Conservation (phyloP, 1,284 basidiomycete genomes). For the Puccinia triticina region DNA sequence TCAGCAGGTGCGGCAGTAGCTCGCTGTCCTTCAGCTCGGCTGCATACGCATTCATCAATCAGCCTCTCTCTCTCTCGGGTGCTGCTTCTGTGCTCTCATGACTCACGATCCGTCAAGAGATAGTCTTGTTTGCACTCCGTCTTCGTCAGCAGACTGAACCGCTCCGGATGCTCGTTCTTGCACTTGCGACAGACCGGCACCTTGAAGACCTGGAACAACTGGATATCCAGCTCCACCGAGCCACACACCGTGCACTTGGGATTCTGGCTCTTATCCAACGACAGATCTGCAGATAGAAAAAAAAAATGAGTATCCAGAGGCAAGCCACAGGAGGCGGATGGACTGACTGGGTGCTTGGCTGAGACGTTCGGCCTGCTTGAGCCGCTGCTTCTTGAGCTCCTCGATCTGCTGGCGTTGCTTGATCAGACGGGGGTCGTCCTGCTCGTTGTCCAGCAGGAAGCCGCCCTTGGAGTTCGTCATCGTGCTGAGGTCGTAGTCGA, state of each 20-base stretch:
- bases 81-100: not conserved
- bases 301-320: not conserved
- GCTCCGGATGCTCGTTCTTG: slow-evolving; percentile 83
- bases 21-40: slow-evolving; percentile 92
- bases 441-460: slow-evolving; percentile 79
- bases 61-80: too few species aligned
- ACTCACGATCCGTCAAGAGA: slow-evolving; percentile 65
- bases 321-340: not conserved
- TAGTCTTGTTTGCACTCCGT: slow-evolving; percentile 89
- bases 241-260: slow-evolving; percentile 81
- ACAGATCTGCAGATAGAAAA: slow-evolving; percentile 7
- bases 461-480: slow-evolving; percentile 77
- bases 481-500: slow-evolving; percentile 48
- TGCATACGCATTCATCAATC: slow-evolving; percentile 58
- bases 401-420: slow-evolving; percentile 56
- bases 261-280: slow-evolving; percentile 65
- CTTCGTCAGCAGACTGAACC: slow-evolving; percentile 93
- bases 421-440: slow-evolving; percentile 57
- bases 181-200: slow-evolving; percentile 85
- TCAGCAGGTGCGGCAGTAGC: slow-evolving; percentile 86
- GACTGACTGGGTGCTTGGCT: slow-evolving; percentile 1
- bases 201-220: slow-evolving; percentile 76
- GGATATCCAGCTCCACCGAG: slow-evolving; percentile 80
- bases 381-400: slow-evolving; percentile 55
- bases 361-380: slow-evolving; percentile 54